Conservation (phyloP, 352 stramenopile species). For the Phytophthora idaei region DNA sequence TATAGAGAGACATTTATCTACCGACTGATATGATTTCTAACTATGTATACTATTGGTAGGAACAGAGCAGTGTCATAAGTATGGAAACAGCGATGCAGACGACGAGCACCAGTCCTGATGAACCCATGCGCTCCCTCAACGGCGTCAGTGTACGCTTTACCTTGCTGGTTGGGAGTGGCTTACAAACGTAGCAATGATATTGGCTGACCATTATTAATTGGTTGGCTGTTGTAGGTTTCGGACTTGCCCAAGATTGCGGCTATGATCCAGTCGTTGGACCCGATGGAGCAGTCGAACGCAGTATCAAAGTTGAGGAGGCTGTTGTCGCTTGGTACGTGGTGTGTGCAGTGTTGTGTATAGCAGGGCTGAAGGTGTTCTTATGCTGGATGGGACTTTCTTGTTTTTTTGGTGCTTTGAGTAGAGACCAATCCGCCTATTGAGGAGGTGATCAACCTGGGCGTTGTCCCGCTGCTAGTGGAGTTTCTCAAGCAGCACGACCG, state of each 20-base stretch:
- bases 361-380: not conserved
- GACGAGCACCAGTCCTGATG: constrained; percentile 12
- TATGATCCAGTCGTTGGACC: constrained; percentile 95
- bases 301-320: constrained; percentile 97
- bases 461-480: constrained; percentile 97
- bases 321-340: constrained; percentile 92
- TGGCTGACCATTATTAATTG: not conserved
- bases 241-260: constrained; percentile 95
- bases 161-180: constrained; percentile 1
- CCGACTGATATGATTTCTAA: not conserved
- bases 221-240: constrained; percentile 68
- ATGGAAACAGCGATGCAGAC: constrained; percentile 12
- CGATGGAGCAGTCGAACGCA: constrained; percentile 91
- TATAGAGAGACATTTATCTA: not conserved
- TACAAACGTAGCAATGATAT: not conserved
- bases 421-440: constrained; percentile 98
- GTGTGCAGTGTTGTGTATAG: not conserved
- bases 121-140: constrained; percentile 34
- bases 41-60: constrained; percentile 3
- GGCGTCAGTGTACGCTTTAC: constrained; percentile 44
- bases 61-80: constrained; percentile 10
- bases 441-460: constrained; percentile 96
- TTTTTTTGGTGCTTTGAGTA: constrained; percentile 31
- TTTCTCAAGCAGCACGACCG: constrained; percentile 96
- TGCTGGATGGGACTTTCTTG: not conserved